Evolutionary conservation across 805 yeast genomes (phyloP).

Genomic region (Blastobotrys robertii): DNA sequence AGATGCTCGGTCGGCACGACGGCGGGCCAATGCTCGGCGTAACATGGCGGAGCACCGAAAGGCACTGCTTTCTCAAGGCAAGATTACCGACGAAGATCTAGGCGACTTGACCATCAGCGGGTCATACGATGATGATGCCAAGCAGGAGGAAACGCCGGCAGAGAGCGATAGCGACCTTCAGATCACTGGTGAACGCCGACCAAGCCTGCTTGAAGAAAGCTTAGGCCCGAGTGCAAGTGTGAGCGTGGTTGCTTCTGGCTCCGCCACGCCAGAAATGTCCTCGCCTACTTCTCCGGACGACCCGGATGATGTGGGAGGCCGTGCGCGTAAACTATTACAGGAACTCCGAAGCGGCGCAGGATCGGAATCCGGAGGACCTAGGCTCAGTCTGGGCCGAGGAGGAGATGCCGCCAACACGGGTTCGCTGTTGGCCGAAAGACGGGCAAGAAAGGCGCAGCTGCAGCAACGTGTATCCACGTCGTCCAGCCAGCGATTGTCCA

Average conservation of each 20-base stretch:
- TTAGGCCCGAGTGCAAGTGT: constrained; percentile 2
- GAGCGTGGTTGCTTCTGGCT: constrained; percentile 1
- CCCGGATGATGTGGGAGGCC: constrained; percentile 39
- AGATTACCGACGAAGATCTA: neutral
- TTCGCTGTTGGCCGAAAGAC: constrained; percentile 16
- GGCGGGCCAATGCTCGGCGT: constrained; percentile 66
- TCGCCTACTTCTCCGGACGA: constrained; percentile 15
- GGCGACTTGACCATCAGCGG: too few relatives aligned
- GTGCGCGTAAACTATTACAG: constrained; percentile 55
- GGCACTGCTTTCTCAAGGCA: constrained; percentile 9
- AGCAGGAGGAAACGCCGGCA: neutral
- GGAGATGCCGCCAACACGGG: constrained; percentile 2
- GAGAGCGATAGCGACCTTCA: neutral
- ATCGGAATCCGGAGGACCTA: neutral
- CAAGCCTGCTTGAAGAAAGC: neutral
- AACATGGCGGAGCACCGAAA: constrained; percentile 38
- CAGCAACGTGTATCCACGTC: neutral
- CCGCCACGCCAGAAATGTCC: neutral
- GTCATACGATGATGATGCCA: neutral
- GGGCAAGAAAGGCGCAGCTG: constrained; percentile 18
- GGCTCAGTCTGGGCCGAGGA: constrained; percentile 6
- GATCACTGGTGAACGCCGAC: neutral
- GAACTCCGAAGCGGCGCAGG: constrained; percentile 41
- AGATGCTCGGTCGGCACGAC: constrained; percentile 71
- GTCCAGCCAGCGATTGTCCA: too few relatives aligned